Percentiles rank a stretch among this genome's conserved stretches.
These are phyloP conservation scores for Leishmania mexicana DNA, from an alignment of 208 protist genomes.

Conservation along the genomic window DNA sequence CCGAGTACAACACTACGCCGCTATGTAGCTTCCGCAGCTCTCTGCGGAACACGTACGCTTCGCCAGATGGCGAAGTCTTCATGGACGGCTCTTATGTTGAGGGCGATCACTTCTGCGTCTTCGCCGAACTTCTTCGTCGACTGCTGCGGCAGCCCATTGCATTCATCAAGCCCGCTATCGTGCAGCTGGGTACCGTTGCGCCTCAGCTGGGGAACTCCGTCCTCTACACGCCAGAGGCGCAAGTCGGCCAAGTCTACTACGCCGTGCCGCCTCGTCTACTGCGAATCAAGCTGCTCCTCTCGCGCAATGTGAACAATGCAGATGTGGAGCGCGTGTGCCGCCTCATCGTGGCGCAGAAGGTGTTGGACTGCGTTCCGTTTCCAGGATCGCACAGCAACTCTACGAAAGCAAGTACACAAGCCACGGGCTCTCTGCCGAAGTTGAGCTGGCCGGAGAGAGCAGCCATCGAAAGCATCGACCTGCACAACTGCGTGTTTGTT, in stretches of 20 bases:
- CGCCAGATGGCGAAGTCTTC: slow-evolving; percentile 27
- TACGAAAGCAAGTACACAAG: not conserved
- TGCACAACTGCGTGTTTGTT: slow-evolving; percentile 30
- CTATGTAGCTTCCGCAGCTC: slow-evolving; percentile 1
- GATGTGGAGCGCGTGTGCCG: slow-evolving; percentile 28
- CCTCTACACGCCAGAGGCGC: not conserved
- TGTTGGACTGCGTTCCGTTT: slow-evolving; percentile 10
- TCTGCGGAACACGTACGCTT: slow-evolving; percentile 24
- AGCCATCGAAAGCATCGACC: slow-evolving; percentile 30
- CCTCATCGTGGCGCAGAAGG: slow-evolving; percentile 22
- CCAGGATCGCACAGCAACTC: not conserved
- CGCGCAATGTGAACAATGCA: slow-evolving; percentile 27
- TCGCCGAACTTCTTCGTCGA: slow-evolving; percentile 27
- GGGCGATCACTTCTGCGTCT: slow-evolving; percentile 36
- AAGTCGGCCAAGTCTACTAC: slow-evolving; percentile 13
- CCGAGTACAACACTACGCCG: slow-evolving; percentile 28
- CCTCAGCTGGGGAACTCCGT: not conserved
- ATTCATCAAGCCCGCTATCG: slow-evolving; percentile 13
- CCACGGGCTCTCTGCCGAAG: slow-evolving; percentile 14
- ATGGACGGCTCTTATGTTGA: slow-evolving; percentile 31
- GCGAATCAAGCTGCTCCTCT: slow-evolving; percentile 30
- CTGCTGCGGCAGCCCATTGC: slow-evolving; percentile 15
- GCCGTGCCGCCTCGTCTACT: slow-evolving; percentile 25
- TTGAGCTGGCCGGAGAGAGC: slow-evolving; percentile 31
- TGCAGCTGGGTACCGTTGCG: not conserved